phyloP scores from a whole-genome alignment of 805 yeast genomes.

The Phaffomyces thermotolerans region DNA sequence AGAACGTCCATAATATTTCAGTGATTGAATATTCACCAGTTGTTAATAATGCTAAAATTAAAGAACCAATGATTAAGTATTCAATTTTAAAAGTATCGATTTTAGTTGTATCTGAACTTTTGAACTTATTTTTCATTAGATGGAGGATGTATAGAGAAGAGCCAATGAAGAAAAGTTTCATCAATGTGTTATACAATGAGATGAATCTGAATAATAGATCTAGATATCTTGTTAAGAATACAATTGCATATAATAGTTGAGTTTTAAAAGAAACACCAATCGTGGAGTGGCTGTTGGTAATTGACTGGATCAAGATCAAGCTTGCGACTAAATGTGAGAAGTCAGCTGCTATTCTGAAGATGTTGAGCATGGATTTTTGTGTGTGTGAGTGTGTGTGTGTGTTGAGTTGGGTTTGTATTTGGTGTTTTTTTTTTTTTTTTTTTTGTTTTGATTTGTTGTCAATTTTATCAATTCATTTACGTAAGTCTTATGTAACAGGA shows the following conservation, averaged over 20 bases:
- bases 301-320: constrained; percentile 64
- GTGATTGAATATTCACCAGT: constrained; percentile 53
- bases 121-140: constrained; percentile 57
- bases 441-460: no score
- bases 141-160: constrained; percentile 71
- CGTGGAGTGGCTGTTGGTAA: constrained; percentile 55
- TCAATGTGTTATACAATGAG: constrained; percentile 66
- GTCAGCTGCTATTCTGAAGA: constrained; percentile 56
- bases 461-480: no score
- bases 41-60: constrained; percentile 52
- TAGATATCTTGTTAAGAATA: constrained; percentile 66
- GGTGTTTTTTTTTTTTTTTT: no score
- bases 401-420: no score
- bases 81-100: constrained; percentile 70
- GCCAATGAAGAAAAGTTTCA: constrained; percentile 77
- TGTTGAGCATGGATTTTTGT: constrained; percentile 28
- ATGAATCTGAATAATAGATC: constrained; percentile 37
- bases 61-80: constrained; percentile 61
- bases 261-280: constrained; percentile 87
- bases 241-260: constrained; percentile 69
- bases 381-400: no score
- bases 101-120: constrained; percentile 43
- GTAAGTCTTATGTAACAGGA: no score
- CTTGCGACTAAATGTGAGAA: constrained; percentile 77
- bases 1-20: constrained; percentile 80